Evolutionary conservation across 495 filamentous ascomycete species (phyloP).

Genomic region (Aspergillus leporis): DNA sequence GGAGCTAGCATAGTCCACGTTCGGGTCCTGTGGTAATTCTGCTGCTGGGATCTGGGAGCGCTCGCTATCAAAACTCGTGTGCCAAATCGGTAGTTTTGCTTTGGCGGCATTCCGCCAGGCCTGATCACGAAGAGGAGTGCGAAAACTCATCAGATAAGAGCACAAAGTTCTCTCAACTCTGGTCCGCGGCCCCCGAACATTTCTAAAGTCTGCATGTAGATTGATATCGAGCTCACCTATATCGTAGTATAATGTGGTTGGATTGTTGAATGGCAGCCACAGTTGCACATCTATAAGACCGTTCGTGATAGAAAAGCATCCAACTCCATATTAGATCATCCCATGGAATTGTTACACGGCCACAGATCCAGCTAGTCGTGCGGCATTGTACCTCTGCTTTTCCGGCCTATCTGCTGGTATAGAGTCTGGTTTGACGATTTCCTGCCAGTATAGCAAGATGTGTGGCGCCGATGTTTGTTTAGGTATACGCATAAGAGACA

Average conservation of each 20-base stretch:
- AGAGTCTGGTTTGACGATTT: conserved; percentile 18
- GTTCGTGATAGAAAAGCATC: conserved; percentile 35
- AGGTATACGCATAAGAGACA: conserved; percentile 18
- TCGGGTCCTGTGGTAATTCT: conserved; percentile 16
- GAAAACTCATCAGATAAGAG: conserved; percentile 24
- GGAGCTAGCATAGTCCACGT: conserved; percentile 18
- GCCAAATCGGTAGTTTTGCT: conserved; percentile 18
- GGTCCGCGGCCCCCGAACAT: conserved; percentile 11
- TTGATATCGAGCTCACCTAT: conserved; percentile 34
- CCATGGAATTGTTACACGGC: conserved; percentile 31
- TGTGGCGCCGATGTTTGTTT: conserved; percentile 22
- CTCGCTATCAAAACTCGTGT: conserved; percentile 17
- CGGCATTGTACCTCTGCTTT: conserved; percentile 28
- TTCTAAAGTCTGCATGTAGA: conserved; percentile 28
- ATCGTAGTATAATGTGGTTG: conserved; percentile 38
- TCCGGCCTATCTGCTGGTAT: conserved; percentile 19
- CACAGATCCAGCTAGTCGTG: conserved; percentile 21
- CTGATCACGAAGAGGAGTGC: conserved; percentile 21
- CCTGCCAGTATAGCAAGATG: conserved; percentile 18
- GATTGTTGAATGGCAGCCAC: conserved; percentile 31
- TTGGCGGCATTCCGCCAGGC: conserved; percentile 28
- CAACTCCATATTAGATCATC: conserved; percentile 33
- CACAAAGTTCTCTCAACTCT: conserved; percentile 17
- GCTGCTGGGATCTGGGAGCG: conserved; percentile 17
- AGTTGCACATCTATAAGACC: conserved; percentile 35